A percentile compares a stretch with the other conserved stretches of the same genome.
These are phyloP conservation scores for Arabidopsis lyrata DNA, from an alignment of 441 rosid species.

Conservation along the genomic window DNA sequence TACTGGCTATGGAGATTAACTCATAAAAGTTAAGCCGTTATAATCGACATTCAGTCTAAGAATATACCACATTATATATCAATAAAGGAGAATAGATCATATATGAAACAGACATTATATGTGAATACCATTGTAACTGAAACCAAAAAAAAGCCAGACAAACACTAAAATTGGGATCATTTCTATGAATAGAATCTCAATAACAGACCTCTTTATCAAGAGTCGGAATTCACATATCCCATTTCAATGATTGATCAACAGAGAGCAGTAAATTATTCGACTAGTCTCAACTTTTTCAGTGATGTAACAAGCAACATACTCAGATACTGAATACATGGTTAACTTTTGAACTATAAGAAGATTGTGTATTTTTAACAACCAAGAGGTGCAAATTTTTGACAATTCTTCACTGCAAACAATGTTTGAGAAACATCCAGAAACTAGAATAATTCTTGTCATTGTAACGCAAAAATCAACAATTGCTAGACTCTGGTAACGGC, in stretches of 20 bases:
- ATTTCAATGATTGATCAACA: slow-evolving; percentile 6
- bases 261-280: neutral
- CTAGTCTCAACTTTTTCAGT: neutral
- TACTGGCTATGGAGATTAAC: neutral
- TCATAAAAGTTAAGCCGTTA: neutral
- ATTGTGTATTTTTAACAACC: neutral
- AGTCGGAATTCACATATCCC: neutral
- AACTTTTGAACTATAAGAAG: neutral
- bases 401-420: slow-evolving; percentile 2
- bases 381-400: neutral
- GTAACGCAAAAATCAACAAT: neutral
- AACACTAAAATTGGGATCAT: slow-evolving; percentile 16
- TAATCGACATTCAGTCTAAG: neutral
- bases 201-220: neutral
- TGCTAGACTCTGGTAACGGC: neutral
- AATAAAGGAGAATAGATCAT: neutral
- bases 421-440: neutral
- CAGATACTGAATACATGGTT: slow-evolving; percentile 9
- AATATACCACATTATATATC: slow-evolving; percentile 12
- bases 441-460: neutral
- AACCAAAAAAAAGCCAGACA: neutral
- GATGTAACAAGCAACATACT: slow-evolving; percentile 12
- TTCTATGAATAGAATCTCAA: slow-evolving; percentile 2
- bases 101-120: neutral
- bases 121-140: neutral